Conservation (phyloP, 139 green algal genomes). For the Asterochloris erici region DNA sequence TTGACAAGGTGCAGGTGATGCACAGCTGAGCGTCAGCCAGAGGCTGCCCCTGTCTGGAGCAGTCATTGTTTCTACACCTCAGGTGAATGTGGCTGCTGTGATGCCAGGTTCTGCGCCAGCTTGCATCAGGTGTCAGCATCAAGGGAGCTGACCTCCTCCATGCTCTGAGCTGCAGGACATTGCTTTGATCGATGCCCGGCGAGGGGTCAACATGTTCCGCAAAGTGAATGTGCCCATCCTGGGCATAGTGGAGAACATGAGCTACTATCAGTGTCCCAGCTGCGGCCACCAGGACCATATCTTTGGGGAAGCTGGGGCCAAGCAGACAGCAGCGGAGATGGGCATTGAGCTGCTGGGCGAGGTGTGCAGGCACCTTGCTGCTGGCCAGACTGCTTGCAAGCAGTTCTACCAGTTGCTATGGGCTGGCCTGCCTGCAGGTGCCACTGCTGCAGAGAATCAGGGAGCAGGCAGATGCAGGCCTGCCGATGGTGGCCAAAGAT, state of each 20-base stretch:
- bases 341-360: constrained; percentile 75
- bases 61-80: constrained; percentile 87
- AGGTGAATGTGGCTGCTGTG: constrained; percentile 30
- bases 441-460: constrained; percentile 54
- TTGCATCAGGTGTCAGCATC: background rate
- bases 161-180: constrained; percentile 41
- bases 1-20: constrained; percentile 50
- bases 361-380: constrained; percentile 39
- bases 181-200: constrained; percentile 59
- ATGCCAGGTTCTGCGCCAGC: background rate
- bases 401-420: background rate
- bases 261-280: constrained; percentile 56
- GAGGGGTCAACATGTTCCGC: constrained; percentile 80
- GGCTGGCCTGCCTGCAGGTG: constrained; percentile 47
- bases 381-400: background rate
- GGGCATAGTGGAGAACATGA: constrained; percentile 93
- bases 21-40: constrained; percentile 80
- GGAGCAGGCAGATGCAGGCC: constrained; percentile 52
- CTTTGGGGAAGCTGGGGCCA: constrained; percentile 80
- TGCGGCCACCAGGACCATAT: constrained; percentile 76
- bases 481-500: constrained; percentile 54
- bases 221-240: constrained; percentile 76
- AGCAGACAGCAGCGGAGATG: constrained; percentile 55
- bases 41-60: constrained; percentile 71
- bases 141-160: background rate